These are phyloP conservation scores for Paramecium tetraurelia DNA, from an alignment of 73 alveolate species.

Conservation along the genomic window DNA sequence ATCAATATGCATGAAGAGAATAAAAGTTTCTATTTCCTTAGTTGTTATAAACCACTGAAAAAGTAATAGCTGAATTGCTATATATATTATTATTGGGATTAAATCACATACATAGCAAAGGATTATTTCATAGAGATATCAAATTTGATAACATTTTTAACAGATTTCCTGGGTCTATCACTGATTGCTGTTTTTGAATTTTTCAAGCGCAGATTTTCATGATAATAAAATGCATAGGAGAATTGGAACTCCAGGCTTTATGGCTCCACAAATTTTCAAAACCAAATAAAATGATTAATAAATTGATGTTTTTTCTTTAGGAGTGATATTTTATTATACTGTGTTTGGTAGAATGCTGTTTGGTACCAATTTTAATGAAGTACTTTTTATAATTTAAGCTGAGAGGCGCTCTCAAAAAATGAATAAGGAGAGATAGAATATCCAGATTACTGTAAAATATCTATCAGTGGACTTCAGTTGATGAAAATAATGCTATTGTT, in stretches of 20 bases:
- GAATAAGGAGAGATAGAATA: slow-evolving; percentile 52
- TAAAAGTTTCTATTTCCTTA: neutral
- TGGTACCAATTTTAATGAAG: slow-evolving; percentile 41
- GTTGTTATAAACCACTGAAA: slow-evolving; percentile 25
- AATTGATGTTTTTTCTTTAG: slow-evolving; percentile 54
- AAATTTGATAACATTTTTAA: slow-evolving; percentile 53
- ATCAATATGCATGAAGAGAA: slow-evolving; percentile 54
- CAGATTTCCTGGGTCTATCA: slow-evolving; percentile 41
- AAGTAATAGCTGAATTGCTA: slow-evolving; percentile 29
- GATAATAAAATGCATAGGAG: slow-evolving; percentile 51
- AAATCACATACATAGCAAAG: slow-evolving; percentile 52
- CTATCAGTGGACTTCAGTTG: slow-evolving; percentile 41
- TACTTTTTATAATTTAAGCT: neutral
- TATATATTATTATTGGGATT: slow-evolving; percentile 37
- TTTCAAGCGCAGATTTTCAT: slow-evolving; percentile 32
- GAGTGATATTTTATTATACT: slow-evolving; percentile 51
- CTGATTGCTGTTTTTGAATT: slow-evolving; percentile 51
- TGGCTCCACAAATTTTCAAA: slow-evolving; percentile 62
- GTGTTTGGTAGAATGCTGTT: slow-evolving; percentile 63
- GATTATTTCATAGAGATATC: slow-evolving; percentile 58
- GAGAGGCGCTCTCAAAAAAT: slow-evolving; percentile 34
- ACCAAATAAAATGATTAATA: slow-evolving; percentile 48
- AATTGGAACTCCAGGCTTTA: slow-evolving; percentile 60
- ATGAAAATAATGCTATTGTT: slow-evolving; percentile 47
- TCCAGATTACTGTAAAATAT: slow-evolving; percentile 27